Evolutionary conservation across 371 early-diverging fungal species (phyloP).

Genomic region (Mucor plumbeus): DNA sequence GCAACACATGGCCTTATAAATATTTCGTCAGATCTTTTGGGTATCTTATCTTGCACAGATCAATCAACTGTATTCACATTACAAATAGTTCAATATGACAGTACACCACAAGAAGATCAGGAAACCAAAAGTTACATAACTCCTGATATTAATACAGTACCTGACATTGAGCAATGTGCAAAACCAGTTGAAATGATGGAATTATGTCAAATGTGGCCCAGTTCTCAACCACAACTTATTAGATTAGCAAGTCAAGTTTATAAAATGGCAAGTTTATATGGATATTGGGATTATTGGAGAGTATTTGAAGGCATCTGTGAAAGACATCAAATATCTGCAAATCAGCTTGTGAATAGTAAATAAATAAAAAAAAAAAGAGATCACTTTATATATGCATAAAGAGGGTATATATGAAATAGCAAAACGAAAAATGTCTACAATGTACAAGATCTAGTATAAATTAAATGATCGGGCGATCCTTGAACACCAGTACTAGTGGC

Average conservation of each 20-base stretch:
- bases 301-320: conserved; percentile 48
- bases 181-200: conserved; percentile 38
- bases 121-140: conserved; percentile 5
- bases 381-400: background rate
- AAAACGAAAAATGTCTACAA: conserved; percentile 8
- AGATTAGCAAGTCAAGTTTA: conserved; percentile 34
- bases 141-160: conserved; percentile 9
- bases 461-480: conserved; percentile 15
- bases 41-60: conserved; percentile 23
- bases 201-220: conserved; percentile 34
- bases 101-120: background rate
- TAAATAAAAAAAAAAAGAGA: background rate
- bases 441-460: conserved; percentile 30
- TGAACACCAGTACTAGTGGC: conserved; percentile 14
- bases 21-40: conserved; percentile 14
- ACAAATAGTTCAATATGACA: conserved; percentile 20
- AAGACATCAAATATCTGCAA: conserved; percentile 38
- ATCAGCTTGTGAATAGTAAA: conserved; percentile 22
- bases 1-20: conserved; percentile 23
- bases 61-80: conserved; percentile 18
- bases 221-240: conserved; percentile 23
- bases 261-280: conserved; percentile 38
- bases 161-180: background rate
- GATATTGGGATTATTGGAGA: conserved; percentile 51
- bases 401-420: background rate